A percentile compares a stretch with the other conserved stretches of the same genome.
Evolutionary conservation across 2,329 filamentous ascomycete species (phyloP).

Genomic region (Stromatinia cepivora): DNA sequence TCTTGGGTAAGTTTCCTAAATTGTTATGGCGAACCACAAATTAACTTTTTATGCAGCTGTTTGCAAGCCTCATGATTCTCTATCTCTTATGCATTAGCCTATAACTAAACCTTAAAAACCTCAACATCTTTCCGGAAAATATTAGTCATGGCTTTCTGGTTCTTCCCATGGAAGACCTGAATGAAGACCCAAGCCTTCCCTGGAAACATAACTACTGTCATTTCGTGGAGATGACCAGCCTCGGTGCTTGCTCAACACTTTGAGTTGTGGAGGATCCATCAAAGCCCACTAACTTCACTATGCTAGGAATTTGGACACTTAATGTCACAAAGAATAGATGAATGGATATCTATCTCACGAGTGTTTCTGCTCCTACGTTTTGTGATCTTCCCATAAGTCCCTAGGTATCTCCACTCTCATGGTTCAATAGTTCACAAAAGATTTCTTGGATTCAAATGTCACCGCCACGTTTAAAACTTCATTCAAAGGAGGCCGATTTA

Average conservation of each 20-base stretch:
- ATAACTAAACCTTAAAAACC: neutral
- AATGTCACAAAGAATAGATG: conserved; percentile 9
- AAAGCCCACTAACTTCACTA: neutral
- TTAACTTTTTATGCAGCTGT: conserved; percentile 31
- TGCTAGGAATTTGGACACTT: neutral
- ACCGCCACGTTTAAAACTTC: neutral
- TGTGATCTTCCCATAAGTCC: neutral
- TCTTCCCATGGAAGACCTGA: neutral
- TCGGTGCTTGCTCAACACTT: neutral
- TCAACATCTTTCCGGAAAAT: neutral
- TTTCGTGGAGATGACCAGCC: neutral
- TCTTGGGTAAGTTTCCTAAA: conserved; percentile 54
- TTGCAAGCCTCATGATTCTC: conserved; percentile 35
- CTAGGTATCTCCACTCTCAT: neutral
- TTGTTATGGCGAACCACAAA: neutral
- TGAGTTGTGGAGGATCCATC: neutral
- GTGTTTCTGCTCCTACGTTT: neutral
- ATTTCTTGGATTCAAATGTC: neutral
- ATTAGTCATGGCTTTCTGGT: neutral
- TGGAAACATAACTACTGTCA: neutral
- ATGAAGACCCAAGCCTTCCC: neutral
- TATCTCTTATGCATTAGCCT: neutral
- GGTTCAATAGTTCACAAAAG: neutral
- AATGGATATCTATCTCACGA: conserved; percentile 11
- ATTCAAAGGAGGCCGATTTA: neutral